Conservation (phyloP, 176 grass and related monocot genomes). For the Aegilops longissima region DNA sequence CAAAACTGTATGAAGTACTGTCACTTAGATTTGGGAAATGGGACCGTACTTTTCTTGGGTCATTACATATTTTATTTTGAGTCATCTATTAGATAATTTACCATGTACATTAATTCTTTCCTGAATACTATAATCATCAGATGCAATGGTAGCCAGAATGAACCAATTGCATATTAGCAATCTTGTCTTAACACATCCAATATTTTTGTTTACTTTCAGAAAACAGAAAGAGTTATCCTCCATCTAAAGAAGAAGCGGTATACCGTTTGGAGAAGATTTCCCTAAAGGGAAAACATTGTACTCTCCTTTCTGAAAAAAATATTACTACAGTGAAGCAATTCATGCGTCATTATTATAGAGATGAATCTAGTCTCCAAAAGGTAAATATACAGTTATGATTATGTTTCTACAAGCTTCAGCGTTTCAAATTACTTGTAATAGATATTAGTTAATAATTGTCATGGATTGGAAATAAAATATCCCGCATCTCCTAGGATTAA, state of each 20-base stretch:
- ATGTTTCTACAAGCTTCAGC: neutral
- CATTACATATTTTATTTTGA: neutral
- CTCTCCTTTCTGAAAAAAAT: neutral
- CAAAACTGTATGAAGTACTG: neutral
- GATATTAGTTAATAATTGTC: too few species aligned
- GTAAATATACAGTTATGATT: neutral
- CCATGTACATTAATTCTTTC: neutral
- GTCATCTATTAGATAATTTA: too few species aligned
- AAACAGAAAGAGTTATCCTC: neutral
- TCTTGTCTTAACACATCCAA: neutral
- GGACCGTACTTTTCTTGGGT: neutral
- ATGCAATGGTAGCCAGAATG: neutral
- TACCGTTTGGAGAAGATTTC: neutral
- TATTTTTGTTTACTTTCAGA: neutral
- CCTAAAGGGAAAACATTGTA: neutral
- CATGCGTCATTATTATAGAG: neutral
- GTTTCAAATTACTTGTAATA: too few species aligned
- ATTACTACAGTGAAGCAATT: slow-evolving; percentile 26
- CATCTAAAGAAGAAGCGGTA: slow-evolving; percentile 6
- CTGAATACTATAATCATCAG: neutral
- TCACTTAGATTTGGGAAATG: too few species aligned
- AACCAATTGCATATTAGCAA: neutral
- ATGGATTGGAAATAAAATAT: neutral
- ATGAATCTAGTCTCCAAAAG: neutral
- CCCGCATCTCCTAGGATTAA: neutral